These are phyloP conservation scores for Noccaea caerulescens DNA, from an alignment of 345 rosid genomes.

Conservation along the genomic window DNA sequence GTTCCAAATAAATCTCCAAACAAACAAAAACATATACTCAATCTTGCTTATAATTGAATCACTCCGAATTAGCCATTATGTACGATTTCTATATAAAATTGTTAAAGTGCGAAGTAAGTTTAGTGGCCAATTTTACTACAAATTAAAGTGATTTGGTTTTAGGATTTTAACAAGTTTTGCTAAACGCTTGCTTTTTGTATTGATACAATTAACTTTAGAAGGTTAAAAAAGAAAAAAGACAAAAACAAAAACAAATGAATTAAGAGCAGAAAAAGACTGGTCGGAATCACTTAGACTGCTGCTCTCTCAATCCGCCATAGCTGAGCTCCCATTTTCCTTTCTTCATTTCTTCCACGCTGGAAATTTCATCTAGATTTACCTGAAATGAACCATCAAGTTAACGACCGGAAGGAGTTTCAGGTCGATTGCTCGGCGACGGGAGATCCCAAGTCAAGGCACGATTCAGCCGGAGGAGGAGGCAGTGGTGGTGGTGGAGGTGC, in stretches of 20 bases:
- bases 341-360: background rate
- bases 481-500: conserved; percentile 55
- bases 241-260: conserved; percentile 2
- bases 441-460: conserved; percentile 43
- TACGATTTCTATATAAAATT: too few species aligned
- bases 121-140: too few species aligned
- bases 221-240: background rate
- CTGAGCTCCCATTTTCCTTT: conserved; percentile 7
- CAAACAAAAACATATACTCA: too few species aligned
- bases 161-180: too few species aligned
- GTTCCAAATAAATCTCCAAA: too few species aligned
- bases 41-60: too few species aligned
- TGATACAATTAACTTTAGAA: too few species aligned
- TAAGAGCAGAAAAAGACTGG: background rate
- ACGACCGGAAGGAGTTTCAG: conserved; percentile 35
- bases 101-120: too few species aligned
- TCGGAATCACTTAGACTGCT: too few species aligned
- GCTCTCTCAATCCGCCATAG: conserved; percentile 14
- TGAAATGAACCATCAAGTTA: conserved; percentile 46
- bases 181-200: too few species aligned
- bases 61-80: too few species aligned
- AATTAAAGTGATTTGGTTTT: too few species aligned
- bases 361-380: conserved; percentile 2
- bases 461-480: conserved; percentile 27
- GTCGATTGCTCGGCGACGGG: conserved; percentile 34